A percentile compares a stretch with the other conserved stretches of the same genome.
These are phyloP conservation scores for Boletus sensibilis DNA, from an alignment of 768 basidiomycete genomes.

Conservation along the genomic window DNA sequence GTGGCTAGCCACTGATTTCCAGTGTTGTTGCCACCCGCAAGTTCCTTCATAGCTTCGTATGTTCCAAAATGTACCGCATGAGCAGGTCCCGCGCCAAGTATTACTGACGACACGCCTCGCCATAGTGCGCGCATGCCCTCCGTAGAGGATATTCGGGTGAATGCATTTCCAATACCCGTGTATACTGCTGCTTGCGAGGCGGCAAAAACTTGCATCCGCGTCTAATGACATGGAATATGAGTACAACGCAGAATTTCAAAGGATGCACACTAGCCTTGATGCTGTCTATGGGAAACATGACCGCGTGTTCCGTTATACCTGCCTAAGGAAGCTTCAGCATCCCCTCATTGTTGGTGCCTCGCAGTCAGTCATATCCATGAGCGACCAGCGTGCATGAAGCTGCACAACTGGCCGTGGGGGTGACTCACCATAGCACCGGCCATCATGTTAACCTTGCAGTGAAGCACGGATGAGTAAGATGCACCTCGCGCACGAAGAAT, in stretches of 20 bases:
- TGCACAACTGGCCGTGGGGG: constrained; percentile 1
- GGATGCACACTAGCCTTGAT: constrained; percentile 73
- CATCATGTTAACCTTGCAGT: constrained; percentile 84
- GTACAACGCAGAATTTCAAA: not conserved
- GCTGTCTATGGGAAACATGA: constrained; percentile 98
- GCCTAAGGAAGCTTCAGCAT: constrained; percentile 55
- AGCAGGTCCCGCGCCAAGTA: constrained; percentile 94
- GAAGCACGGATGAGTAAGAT: constrained; percentile 13
- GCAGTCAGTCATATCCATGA: not conserved
- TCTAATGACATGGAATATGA: constrained; percentile 47
- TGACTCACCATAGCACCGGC: constrained; percentile 88
- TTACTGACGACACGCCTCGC: constrained; percentile 95
- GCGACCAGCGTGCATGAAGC: constrained; percentile 3
- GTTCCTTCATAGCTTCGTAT: constrained; percentile 92
- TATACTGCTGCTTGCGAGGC: constrained; percentile 84
- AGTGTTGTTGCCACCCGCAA: constrained; percentile 77
- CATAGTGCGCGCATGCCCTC: constrained; percentile 91
- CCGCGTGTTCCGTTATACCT: constrained; percentile 97
- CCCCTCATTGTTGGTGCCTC: not conserved
- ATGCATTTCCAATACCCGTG: constrained; percentile 86
- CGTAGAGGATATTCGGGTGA: constrained; percentile 88
- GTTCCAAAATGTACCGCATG: constrained; percentile 98
- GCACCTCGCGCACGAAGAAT: constrained; percentile 7
- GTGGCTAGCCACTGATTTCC: constrained; percentile 87
- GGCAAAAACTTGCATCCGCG: constrained; percentile 98